Conservation (phyloP, 2,329 filamentous ascomycete species). For the Penicillium crustosum region DNA sequence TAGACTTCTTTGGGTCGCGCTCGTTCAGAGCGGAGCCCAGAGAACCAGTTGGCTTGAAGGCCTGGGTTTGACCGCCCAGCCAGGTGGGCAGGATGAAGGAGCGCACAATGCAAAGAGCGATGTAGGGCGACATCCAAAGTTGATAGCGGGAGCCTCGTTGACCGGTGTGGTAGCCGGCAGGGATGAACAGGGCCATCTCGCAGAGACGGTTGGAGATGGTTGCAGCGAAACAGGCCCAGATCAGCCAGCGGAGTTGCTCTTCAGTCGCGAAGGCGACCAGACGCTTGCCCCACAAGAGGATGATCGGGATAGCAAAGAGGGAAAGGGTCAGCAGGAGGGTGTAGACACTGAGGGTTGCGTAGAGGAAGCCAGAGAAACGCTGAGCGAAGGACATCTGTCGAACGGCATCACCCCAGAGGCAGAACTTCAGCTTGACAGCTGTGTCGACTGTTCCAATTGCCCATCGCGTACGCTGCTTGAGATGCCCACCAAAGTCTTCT, state of each 20-base stretch:
- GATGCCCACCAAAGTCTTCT: conserved; percentile 38
- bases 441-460: conserved; percentile 55
- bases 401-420: conserved; percentile 55
- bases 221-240: conserved; percentile 56
- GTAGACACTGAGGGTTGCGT: conserved; percentile 57
- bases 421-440: conserved; percentile 61
- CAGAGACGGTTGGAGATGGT: conserved; percentile 55
- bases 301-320: conserved; percentile 60
- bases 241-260: conserved; percentile 59
- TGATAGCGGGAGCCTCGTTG: conserved; percentile 58
- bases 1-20: conserved; percentile 48
- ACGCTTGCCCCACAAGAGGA: conserved; percentile 57
- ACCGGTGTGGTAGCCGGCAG: conserved; percentile 60
- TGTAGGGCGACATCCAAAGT: conserved; percentile 65
- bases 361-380: conserved; percentile 60
- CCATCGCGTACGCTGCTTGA: conserved; percentile 43
- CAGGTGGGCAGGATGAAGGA: conserved; percentile 59
- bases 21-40: conserved; percentile 58
- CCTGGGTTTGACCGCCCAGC: conserved; percentile 59
- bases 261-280: conserved; percentile 57
- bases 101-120: conserved; percentile 58
- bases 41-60: conserved; percentile 62
- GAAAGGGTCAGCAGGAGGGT: conserved; percentile 57
- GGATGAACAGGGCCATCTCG: conserved; percentile 60
- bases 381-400: conserved; percentile 57